These are phyloP conservation scores for Sanghuangporus weigelae DNA, from an alignment of 1,284 basidiomycete species.

Conservation along the genomic window DNA sequence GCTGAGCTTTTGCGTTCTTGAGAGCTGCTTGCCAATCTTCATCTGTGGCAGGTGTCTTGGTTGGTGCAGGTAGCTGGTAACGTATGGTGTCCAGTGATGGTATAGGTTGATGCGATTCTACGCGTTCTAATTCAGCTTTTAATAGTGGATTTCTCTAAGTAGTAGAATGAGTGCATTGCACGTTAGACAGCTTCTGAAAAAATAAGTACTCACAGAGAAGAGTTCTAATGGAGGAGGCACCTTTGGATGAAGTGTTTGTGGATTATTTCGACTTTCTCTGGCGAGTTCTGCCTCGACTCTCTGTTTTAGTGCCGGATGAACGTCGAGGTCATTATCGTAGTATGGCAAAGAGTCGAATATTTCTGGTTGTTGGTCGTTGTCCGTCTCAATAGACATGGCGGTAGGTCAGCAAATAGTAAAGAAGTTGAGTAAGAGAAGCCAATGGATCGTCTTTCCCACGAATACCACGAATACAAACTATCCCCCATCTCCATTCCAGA, in stretches of 20 bases:
- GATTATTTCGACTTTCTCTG: slow-evolving; percentile 53
- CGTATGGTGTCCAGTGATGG: slow-evolving; percentile 74
- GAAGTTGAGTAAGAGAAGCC: not conserved
- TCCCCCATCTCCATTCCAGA: not conserved
- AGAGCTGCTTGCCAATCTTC: slow-evolving; percentile 79
- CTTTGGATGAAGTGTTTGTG: slow-evolving; percentile 54
- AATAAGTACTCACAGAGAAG: slow-evolving; percentile 54
- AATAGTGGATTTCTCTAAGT: slow-evolving; percentile 63
- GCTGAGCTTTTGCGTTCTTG: slow-evolving; percentile 76
- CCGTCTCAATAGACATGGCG: slow-evolving; percentile 17
- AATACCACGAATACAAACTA: slow-evolving; percentile 11
- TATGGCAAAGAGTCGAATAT: slow-evolving; percentile 87
- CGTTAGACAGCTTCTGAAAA: slow-evolving; percentile 5
- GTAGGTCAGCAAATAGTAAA: not conserved
- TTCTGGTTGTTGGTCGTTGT: slow-evolving; percentile 13
- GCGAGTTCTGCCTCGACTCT: slow-evolving; percentile 73
- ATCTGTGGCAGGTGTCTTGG: slow-evolving; percentile 56
- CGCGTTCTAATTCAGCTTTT: slow-evolving; percentile 66
- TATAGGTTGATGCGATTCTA: slow-evolving; percentile 67
- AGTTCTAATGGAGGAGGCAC: slow-evolving; percentile 65
- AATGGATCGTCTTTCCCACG: slow-evolving; percentile 6
- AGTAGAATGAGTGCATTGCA: not conserved
- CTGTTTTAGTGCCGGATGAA: slow-evolving; percentile 61
- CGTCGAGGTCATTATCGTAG: slow-evolving; percentile 89
- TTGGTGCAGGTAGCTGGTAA: slow-evolving; percentile 75